Evolutionary conservation across 208 protist genomes (phyloP).

Genomic region (Porcisia hertigi): DNA sequence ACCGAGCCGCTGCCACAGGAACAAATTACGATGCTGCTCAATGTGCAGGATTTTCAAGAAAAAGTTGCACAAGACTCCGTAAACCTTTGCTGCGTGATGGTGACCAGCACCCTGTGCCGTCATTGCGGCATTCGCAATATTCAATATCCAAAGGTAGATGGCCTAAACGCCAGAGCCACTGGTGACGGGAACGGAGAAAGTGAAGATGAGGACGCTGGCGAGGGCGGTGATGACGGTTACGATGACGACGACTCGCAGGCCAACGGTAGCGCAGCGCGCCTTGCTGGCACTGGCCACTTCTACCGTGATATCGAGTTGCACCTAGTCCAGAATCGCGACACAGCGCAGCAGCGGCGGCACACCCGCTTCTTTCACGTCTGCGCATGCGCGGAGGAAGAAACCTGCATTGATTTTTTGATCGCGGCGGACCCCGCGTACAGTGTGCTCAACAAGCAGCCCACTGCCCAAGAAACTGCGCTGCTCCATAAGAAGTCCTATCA

Average conservation of each 20-base stretch:
- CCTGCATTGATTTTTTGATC: constrained; percentile 61
- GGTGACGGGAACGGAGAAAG: constrained; percentile 11
- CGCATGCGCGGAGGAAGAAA: constrained; percentile 65
- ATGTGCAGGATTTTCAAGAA: constrained; percentile 64
- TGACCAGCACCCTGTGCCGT: constrained; percentile 78
- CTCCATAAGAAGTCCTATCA: constrained; percentile 65
- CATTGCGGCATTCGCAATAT: constrained; percentile 64
- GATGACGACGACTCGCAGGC: constrained; percentile 23
- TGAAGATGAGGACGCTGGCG: constrained; percentile 24
- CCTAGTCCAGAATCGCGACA: constrained; percentile 39
- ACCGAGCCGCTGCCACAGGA: constrained; percentile 36
- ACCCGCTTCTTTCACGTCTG: constrained; percentile 87
- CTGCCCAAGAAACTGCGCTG: constrained; percentile 40
- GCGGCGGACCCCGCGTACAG: constrained; percentile 60
- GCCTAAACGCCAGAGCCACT: not conserved
- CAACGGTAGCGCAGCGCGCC: constrained; percentile 1
- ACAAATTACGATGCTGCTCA: constrained; percentile 63
- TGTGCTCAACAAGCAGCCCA: constrained; percentile 55
- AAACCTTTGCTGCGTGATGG: constrained; percentile 73
- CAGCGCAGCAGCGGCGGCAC: constrained; percentile 46
- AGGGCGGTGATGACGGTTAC: constrained; percentile 31
- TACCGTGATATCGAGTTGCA: constrained; percentile 53
- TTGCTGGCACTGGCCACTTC: constrained; percentile 20
- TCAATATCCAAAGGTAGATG: constrained; percentile 41
- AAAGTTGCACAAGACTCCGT: constrained; percentile 54